Evolutionary conservation across 2,329 filamentous ascomycete genomes (phyloP), one percentile per base, ranked within the genome.

Genomic region (Penicillium sclerotiorum): DNA sequence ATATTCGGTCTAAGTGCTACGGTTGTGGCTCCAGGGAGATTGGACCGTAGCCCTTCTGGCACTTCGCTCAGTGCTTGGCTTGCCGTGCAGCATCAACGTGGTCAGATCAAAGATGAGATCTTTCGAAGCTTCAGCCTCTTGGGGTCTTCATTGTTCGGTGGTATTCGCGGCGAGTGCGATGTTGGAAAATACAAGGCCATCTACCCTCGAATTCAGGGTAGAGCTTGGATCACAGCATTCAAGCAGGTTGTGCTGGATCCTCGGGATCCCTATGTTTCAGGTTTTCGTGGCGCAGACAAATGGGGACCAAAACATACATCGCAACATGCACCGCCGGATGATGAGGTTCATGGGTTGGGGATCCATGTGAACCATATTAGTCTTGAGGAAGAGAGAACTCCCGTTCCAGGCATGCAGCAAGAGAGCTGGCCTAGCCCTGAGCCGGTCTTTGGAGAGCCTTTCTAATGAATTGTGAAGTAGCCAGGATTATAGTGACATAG

Each of bases 231-330:
- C n/a, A 41, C 44, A 13, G 35, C 25, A 18, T 25, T 50, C 8
- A 50, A 46, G 20, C 48, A 50, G 15, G 37, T 46, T 28, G 43
- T 23, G 23, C 12, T 44, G 35, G 17, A 45, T 20, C 47, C 47
- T 8, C 30, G 11, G n/a, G 47, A 49, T 35, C 47, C 47, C 33
- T 49, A n/a, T n/a, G n/a, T n/a, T n/a, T n/a, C n/a, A n/a, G n/a
- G n/a, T n/a, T 49, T 49, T 12, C 46, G 46, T n/a, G 33, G 39
- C 28, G 39, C 39, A 22, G 46, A 49, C 18, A 39, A 49, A 21
- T 49, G 46, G 46, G 46, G 39, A 1, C 33, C 46, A 3, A 23
- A 35, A 23, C 20, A 22, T 21, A 15, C 13, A 28, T 39, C 44
- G 20, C 6, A 23, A n/a, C 17, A 38, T 4, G 17, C 39, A 6